Percentiles rank a stretch among this genome's conserved stretches.
Conservation (phyloP, 1,284 basidiomycete species). For the Trichosporon sp. region DNA sequence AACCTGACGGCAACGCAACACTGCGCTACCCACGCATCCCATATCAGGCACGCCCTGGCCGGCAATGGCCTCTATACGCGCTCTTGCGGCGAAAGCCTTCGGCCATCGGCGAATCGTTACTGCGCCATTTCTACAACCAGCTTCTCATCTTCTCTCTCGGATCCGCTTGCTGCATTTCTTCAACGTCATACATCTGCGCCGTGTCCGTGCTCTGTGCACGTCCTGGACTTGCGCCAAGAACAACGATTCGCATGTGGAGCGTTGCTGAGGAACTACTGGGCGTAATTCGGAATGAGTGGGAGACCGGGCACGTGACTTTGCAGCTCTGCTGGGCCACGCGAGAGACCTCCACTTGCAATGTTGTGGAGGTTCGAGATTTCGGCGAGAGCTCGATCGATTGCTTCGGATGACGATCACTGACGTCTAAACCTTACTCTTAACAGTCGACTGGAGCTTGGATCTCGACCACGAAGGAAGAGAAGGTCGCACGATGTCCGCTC, state of each 20-base stretch:
- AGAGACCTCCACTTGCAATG: not conserved
- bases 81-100: not conserved
- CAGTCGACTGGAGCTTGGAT: not conserved
- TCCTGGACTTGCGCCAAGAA: not conserved
- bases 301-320: not conserved
- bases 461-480: not conserved
- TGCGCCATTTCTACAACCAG: not conserved
- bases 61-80: not conserved
- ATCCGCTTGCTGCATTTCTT: not conserved
- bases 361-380: conserved; percentile 3
- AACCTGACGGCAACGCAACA: no score
- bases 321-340: not conserved
- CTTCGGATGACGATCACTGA: not conserved
- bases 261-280: no score
- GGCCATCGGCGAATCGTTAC: not conserved
- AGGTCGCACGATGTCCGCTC: not conserved
- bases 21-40: not conserved
- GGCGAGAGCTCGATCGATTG: not conserved
- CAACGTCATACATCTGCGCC: no score
- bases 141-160: not conserved
- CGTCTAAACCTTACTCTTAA: not conserved
- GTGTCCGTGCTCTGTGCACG: no score
- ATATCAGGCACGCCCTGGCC: not conserved
- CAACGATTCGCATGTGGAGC: no score
- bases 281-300: not conserved